Conservation (phyloP, 495 filamentous ascomycete genomes). For the Lophiotrema nucula region DNA sequence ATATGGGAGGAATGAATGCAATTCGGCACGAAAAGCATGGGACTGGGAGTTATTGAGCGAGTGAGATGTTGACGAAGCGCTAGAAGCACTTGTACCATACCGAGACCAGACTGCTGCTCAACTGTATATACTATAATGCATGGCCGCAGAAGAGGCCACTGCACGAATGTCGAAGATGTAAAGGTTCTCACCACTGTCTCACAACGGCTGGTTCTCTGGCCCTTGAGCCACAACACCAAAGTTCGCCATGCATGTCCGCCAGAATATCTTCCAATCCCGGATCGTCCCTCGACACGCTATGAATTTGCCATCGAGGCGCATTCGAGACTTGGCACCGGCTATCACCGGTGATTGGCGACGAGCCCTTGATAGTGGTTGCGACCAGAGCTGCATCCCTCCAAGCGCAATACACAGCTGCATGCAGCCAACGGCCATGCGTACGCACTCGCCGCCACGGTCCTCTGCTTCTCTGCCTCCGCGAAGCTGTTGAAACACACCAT, state of each 20-base stretch:
- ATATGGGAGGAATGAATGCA: conserved; percentile 33
- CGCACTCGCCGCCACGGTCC: conserved; percentile 27
- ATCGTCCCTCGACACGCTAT: neutral
- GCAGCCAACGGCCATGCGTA: conserved; percentile 1
- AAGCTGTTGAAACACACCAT: conserved; percentile 16
- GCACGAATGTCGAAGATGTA: too few relatives aligned
- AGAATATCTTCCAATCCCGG: conserved; percentile 12
- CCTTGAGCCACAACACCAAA: neutral
- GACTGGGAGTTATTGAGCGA: conserved; percentile 14
- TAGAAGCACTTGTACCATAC: too few relatives aligned
- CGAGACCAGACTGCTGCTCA: too few relatives aligned
- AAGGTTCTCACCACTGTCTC: too few relatives aligned
- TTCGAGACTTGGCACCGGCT: conserved; percentile 25
- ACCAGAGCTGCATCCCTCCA: conserved; percentile 23
- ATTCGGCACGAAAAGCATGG: conserved; percentile 22
- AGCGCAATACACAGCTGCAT: conserved; percentile 21
- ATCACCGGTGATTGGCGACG: conserved; percentile 21
- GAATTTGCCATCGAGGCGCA: conserved; percentile 19
- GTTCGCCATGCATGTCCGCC: neutral
- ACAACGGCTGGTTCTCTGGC: neutral
- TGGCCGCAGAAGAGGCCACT: neutral
- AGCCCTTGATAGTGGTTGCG: neutral
- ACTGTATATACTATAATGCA: too few relatives aligned
- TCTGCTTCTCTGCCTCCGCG: conserved; percentile 9
- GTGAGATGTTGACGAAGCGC: neutral